These are phyloP conservation scores for Forsythia suspensa DNA, from an alignment of 257 asterid genomes.

Conservation along the genomic window DNA sequence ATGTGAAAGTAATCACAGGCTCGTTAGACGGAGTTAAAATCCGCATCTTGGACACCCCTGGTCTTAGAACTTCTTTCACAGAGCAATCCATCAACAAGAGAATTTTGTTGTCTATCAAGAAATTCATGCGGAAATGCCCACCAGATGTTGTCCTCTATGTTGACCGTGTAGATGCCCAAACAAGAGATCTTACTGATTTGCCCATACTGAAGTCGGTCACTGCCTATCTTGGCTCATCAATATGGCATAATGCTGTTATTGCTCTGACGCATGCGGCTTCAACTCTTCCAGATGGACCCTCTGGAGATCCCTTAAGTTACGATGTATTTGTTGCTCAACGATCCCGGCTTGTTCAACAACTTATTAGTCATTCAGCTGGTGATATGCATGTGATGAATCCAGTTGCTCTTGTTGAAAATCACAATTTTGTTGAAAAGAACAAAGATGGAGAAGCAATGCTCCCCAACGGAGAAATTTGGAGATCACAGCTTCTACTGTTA, in stretches of 20 bases:
- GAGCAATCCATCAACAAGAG: conserved; percentile 58
- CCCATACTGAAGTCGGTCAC: conserved; percentile 52
- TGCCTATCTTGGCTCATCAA: conserved; percentile 62
- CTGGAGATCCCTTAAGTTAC: conserved; percentile 49
- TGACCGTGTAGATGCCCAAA: conserved; percentile 65
- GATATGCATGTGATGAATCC: conserved; percentile 36
- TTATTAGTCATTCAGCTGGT: conserved; percentile 42
- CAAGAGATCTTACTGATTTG: conserved; percentile 47
- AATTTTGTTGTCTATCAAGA: conserved; percentile 56
- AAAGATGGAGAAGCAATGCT: conserved; percentile 31
- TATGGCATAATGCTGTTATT: conserved; percentile 61
- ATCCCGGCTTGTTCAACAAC: conserved; percentile 42
- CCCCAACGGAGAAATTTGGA: conserved; percentile 55
- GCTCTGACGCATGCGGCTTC: conserved; percentile 75
- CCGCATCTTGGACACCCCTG: conserved; percentile 84
- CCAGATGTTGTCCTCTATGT: conserved; percentile 80
- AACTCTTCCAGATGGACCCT: conserved; percentile 62
- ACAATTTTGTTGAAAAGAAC: conserved; percentile 20
- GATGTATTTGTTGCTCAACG: conserved; percentile 45
- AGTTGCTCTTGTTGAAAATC: conserved; percentile 61
- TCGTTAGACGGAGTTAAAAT: conserved; percentile 51
- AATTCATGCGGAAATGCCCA: conserved; percentile 45
- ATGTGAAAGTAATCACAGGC: conserved; percentile 55
- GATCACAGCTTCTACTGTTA: conserved; percentile 50
- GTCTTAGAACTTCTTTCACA: conserved; percentile 48